Percentiles rank a stretch among this genome's conserved stretches.
phyloP scores from a whole-genome alignment of 768 basidiomycete species.

The Trametes meyenii region DNA sequence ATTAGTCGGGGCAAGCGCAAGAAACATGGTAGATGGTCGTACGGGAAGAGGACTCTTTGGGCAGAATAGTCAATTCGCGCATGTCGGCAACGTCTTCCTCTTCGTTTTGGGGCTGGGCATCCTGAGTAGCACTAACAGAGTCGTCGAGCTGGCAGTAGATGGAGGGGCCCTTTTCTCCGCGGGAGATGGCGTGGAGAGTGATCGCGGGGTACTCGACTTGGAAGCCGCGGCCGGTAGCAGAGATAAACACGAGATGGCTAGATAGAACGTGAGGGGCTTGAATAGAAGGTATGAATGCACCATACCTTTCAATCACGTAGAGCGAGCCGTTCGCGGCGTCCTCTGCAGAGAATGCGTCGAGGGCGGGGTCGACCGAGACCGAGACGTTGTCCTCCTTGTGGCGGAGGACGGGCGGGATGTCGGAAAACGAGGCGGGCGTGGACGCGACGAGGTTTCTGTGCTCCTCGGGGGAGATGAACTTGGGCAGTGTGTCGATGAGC shows the following conservation, averaged over 20 bases:
- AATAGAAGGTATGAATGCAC: neutral
- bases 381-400: slow-evolving; percentile 75
- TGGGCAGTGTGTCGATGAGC: slow-evolving; percentile 45
- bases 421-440: slow-evolving; percentile 82
- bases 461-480: slow-evolving; percentile 62
- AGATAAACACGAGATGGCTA: slow-evolving; percentile 80
- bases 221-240: slow-evolving; percentile 70
- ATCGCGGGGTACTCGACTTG: slow-evolving; percentile 87
- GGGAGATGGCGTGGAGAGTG: slow-evolving; percentile 91
- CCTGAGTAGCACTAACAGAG: neutral
- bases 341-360: slow-evolving; percentile 57
- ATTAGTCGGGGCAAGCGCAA: neutral
- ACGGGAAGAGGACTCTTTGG: slow-evolving; percentile 62
- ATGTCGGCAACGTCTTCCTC: slow-evolving; percentile 56
- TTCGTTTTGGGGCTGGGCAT: slow-evolving; percentile 15
- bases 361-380: slow-evolving; percentile 67
- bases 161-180: slow-evolving; percentile 62
- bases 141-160: slow-evolving; percentile 93
- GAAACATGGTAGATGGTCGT: slow-evolving; percentile 35
- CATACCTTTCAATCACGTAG: slow-evolving; percentile 85
- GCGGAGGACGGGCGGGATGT: slow-evolving; percentile 82
- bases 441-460: slow-evolving; percentile 68
- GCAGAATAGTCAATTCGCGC: slow-evolving; percentile 81
- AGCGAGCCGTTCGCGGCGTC: slow-evolving; percentile 66
- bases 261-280: neutral